Conservation (phyloP, 805 yeast species). For the Candida germanica region DNA sequence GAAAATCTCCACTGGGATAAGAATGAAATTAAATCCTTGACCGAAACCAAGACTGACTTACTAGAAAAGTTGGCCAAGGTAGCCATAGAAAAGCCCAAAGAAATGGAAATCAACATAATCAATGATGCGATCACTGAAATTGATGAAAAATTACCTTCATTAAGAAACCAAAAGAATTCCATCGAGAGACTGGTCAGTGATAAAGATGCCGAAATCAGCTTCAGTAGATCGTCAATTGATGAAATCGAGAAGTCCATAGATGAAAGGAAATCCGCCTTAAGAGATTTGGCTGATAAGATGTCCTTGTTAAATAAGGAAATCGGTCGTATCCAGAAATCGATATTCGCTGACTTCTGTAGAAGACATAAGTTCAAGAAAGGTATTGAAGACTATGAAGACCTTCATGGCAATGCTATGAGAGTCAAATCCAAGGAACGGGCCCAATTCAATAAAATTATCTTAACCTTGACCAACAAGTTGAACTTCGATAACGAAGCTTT, state of each 20-base stretch:
- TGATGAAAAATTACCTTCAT: constrained; percentile 38
- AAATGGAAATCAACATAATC: constrained; percentile 52
- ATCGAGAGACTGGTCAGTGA: constrained; percentile 45
- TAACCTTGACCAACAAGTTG: constrained; percentile 57
- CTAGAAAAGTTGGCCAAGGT: constrained; percentile 49
- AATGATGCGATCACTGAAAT: constrained; percentile 44
- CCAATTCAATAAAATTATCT: constrained; percentile 57
- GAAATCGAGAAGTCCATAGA: constrained; percentile 10
- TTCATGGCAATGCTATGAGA: constrained; percentile 58
- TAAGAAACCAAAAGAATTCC: constrained; percentile 45
- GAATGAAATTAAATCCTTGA: constrained; percentile 55
- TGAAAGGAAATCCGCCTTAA: constrained; percentile 15
- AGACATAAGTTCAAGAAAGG: constrained; percentile 48
- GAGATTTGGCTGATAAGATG: constrained; percentile 20
- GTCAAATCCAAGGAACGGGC: constrained; percentile 59
- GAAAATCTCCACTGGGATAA: constrained; percentile 65
- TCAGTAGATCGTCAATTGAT: constrained; percentile 34
- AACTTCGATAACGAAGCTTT: constrained; percentile 63
- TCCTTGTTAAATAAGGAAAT: constrained; percentile 17
- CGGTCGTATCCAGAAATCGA: constrained; percentile 34
- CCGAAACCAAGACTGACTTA: constrained; percentile 47
- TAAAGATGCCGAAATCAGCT: constrained; percentile 47
- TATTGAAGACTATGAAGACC: constrained; percentile 67
- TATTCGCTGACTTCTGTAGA: constrained; percentile 55
- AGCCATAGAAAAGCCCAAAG: constrained; percentile 50